Conservation (phyloP, 768 basidiomycete species). For the Hypholoma fasciculare region DNA sequence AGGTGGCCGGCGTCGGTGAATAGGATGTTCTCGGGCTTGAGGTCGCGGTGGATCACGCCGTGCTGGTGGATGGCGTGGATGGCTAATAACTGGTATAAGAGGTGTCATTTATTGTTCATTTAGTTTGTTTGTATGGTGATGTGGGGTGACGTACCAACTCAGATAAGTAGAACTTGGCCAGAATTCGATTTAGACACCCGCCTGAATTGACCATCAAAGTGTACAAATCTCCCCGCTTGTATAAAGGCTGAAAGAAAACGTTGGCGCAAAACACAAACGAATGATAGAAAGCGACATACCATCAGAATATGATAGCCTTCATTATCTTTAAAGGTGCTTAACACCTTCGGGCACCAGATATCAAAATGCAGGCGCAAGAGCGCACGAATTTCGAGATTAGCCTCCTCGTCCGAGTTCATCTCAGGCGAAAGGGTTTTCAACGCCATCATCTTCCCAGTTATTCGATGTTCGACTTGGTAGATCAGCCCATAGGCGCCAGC, state of each 20-base stretch:
- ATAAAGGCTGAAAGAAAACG: constrained; percentile 13
- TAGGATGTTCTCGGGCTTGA: constrained; percentile 96
- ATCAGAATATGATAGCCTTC: constrained; percentile 18
- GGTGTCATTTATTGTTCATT: background rate
- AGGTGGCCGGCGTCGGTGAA: constrained; percentile 36
- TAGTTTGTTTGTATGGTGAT: background rate
- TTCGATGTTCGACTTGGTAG: constrained; percentile 13
- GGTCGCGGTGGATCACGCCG: constrained; percentile 88
- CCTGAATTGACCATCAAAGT: constrained; percentile 13
- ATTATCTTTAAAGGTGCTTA: constrained; percentile 15
- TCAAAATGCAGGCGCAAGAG: constrained; percentile 12
- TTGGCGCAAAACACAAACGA: background rate
- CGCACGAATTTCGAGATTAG: constrained; percentile 15
- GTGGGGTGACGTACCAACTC: constrained; percentile 13
- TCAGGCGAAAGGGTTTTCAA: constrained; percentile 10
- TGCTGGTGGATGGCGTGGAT: constrained; percentile 17
- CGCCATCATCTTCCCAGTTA: constrained; percentile 19
- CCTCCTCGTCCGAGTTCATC: constrained; percentile 4
- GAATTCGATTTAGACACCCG: constrained; percentile 16
- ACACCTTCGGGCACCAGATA: constrained; percentile 15
- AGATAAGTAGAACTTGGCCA: constrained; percentile 18
- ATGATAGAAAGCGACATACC: constrained; percentile 5
- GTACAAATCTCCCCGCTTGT: constrained; percentile 16
- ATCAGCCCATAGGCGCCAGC: constrained; percentile 16
- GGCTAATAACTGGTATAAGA: constrained; percentile 13